Percentiles rank a stretch among this genome's conserved stretches.
phyloP scores from a whole-genome alignment of 441 rosid species.

The Cnidoscolus chayamansa region DNA sequence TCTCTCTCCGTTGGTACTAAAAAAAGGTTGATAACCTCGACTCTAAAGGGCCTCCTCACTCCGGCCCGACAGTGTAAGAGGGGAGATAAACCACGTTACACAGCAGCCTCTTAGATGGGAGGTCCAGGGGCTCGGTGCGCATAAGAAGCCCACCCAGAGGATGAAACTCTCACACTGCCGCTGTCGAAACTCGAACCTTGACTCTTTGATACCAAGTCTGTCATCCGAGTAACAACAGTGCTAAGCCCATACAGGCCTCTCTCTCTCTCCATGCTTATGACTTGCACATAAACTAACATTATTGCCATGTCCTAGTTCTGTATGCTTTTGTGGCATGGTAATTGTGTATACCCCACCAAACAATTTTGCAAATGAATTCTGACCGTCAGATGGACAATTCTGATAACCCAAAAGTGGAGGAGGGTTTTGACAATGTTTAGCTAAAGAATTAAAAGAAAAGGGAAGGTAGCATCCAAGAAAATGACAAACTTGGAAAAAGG shows the following conservation, averaged over 20 bases:
- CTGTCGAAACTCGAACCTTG: no score
- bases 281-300: conserved; percentile 9
- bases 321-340: conserved; percentile 16
- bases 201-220: no score
- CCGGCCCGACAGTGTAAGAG: no score
- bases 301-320: conserved; percentile 23
- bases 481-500: conserved; percentile 31
- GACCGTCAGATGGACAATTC: conserved; percentile 23
- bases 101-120: no score
- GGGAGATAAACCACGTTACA: no score
- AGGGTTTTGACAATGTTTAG: conserved; percentile 5
- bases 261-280: conserved; percentile 13
- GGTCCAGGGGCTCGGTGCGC: no score
- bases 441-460: background rate
- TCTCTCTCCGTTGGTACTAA: no score
- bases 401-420: conserved; percentile 3
- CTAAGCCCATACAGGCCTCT: background rate
- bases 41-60: no score
- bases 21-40: no score
- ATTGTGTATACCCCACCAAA: conserved; percentile 7
- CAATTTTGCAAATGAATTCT: conserved; percentile 11
- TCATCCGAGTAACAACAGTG: no score
- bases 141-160: no score
- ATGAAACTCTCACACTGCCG: no score
- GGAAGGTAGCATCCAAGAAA: conserved; percentile 10